Evolutionary conservation across 108 stramenopile species (phyloP).

Genomic region (Asterionellopsis glacialis): DNA sequence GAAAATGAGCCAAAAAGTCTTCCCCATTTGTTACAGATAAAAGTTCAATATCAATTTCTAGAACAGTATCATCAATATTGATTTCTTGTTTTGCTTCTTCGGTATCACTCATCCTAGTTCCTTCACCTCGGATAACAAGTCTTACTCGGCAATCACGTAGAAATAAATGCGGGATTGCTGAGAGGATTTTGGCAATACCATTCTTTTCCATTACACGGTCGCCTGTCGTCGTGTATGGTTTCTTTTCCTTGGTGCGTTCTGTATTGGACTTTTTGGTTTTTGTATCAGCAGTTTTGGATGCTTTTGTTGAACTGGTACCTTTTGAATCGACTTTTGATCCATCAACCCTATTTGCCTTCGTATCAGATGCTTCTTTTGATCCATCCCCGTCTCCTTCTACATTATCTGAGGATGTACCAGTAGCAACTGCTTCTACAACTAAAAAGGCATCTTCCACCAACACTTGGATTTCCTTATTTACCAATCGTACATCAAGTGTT

Average conservation of each 20-base stretch:
- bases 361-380: conserved; percentile 3
- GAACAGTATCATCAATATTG: conserved; percentile 35
- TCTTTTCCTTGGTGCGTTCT: conserved; percentile 6
- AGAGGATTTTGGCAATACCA: conserved; percentile 45
- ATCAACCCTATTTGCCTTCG: conserved; percentile 7
- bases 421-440: conserved; percentile 49
- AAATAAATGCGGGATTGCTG: conserved; percentile 69
- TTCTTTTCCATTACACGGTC: conserved; percentile 67
- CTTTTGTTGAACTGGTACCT: conserved; percentile 1
- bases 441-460: conserved; percentile 75
- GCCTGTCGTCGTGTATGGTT: conserved; percentile 38
- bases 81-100: conserved; percentile 21
- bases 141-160: conserved; percentile 65
- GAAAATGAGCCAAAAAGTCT: conserved; percentile 58
- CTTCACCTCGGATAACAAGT: conserved; percentile 43
- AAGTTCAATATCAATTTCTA: conserved; percentile 70
- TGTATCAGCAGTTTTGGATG: conserved; percentile 19
- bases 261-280: conserved; percentile 6
- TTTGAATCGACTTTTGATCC: background rate
- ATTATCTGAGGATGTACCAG: conserved; percentile 6
- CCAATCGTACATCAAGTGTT: conserved; percentile 57
- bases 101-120: background rate
- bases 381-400: conserved; percentile 16
- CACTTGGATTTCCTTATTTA: conserved; percentile 65
- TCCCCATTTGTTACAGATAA: conserved; percentile 65